Evolutionary conservation across 2,329 filamentous ascomycete genomes (phyloP).

Genomic region (Ceratocystis lukuohia): DNA sequence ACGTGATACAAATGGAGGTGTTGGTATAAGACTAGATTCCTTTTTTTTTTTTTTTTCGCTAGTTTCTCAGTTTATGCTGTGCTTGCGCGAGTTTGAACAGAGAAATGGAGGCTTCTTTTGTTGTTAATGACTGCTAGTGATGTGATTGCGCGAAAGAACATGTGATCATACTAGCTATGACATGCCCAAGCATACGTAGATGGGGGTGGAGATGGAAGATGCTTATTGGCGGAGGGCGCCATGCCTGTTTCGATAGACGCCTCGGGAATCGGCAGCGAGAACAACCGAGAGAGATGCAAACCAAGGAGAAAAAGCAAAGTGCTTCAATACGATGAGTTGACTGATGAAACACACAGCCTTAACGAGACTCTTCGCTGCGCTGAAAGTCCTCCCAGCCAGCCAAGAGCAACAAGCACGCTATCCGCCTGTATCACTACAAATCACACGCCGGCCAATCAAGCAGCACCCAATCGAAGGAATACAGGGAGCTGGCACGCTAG

Average conservation of each 20-base stretch:
- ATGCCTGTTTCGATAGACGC: neutral
- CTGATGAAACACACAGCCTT: no score
- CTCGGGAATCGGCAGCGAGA: neutral
- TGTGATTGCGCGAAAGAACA: no score
- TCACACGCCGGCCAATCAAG: constrained; percentile 2
- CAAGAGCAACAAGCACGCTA: neutral
- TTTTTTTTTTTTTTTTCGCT: neutral
- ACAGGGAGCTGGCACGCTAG: neutral
- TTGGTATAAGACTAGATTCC: no score
- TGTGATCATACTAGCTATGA: no score
- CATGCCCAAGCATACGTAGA: no score
- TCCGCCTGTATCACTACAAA: constrained; percentile 4
- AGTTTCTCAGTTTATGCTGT: neutral
- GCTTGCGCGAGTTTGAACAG: no score
- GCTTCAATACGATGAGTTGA: no score
- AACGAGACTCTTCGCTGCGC: no score
- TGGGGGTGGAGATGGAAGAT: neutral
- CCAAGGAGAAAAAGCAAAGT: neutral
- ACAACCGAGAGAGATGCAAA: neutral
- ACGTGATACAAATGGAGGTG: no score
- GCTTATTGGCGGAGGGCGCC: neutral
- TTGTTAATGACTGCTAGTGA: no score
- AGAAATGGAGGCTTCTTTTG: no score
- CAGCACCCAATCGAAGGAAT: neutral
- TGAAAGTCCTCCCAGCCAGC: neutral